phyloP scores from a whole-genome alignment of 179 eudicot species.

The Amaranthus tricolor region DNA sequence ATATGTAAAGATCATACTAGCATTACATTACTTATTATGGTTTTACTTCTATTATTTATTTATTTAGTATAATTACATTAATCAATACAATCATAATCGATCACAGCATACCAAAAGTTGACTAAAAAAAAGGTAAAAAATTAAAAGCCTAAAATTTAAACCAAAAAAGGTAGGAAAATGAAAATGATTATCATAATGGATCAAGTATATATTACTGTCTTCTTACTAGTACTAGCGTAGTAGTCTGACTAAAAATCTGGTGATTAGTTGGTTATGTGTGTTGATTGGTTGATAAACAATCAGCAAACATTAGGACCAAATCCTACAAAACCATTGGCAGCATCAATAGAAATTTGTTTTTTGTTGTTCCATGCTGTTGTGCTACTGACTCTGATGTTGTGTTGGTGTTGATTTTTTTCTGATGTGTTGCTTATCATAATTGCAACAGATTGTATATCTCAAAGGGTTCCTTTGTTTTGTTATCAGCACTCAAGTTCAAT shows the following conservation, averaged over 20 bases:
- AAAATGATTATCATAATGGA: conserved; percentile 5
- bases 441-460: too few species aligned
- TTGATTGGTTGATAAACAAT: not conserved
- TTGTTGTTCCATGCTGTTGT: too few species aligned
- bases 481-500: too few species aligned
- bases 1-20: too few species aligned
- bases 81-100: not conserved
- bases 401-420: too few species aligned
- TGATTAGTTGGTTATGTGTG: not conserved
- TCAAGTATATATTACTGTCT: not conserved
- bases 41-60: conserved; percentile 10
- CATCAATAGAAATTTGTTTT: conserved; percentile 81
- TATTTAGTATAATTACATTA: not conserved
- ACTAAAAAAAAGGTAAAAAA: not conserved
- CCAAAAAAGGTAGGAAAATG: not conserved
- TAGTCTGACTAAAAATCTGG: not conserved
- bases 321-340: conserved; percentile 65
- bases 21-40: too few species aligned
- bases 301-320: conserved; percentile 84
- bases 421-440: too few species aligned
- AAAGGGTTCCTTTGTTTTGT: too few species aligned
- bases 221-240: not conserved
- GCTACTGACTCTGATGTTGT: too few species aligned
- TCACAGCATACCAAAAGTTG: not conserved
- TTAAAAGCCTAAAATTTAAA: conserved; percentile 17